These are phyloP conservation scores for Gossypium gossypioides DNA, from an alignment of 441 rosid species.

Conservation along the genomic window DNA sequence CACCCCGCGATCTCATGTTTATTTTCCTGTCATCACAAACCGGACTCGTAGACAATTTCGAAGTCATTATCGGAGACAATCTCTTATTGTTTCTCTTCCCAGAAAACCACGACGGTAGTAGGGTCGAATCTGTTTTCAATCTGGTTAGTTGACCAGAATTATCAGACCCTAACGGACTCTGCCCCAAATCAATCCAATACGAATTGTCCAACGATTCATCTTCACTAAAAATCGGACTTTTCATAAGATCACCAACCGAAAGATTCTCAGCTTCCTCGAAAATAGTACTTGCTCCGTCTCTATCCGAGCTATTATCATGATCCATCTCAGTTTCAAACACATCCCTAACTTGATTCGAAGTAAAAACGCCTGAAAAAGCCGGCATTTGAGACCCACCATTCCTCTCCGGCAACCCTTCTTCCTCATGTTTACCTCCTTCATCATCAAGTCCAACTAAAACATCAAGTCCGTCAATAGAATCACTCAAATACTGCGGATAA, in stretches of 20 bases:
- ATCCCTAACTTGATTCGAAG: slow-evolving; percentile 57
- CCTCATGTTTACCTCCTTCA: slow-evolving; percentile 21
- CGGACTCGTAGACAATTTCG: slow-evolving; percentile 26
- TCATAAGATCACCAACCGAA: slow-evolving; percentile 43
- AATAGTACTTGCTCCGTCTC: slow-evolving; percentile 51
- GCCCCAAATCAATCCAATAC: slow-evolving; percentile 44
- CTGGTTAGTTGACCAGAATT: slow-evolving; percentile 32
- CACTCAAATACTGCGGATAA: slow-evolving; percentile 52
- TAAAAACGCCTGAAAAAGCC: slow-evolving; percentile 61
- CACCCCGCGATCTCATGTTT: slow-evolving; percentile 26
- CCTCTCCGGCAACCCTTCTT: slow-evolving; percentile 25
- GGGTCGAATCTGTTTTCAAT: slow-evolving; percentile 35
- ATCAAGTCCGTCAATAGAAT: slow-evolving; percentile 57
- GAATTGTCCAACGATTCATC: slow-evolving; percentile 40
- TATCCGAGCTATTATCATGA: slow-evolving; percentile 48
- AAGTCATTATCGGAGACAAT: slow-evolving; percentile 34
- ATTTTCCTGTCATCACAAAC: slow-evolving; percentile 20
- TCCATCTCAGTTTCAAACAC: slow-evolving; percentile 56
- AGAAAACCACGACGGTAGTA: slow-evolving; percentile 28
- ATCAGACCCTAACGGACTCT: slow-evolving; percentile 52
- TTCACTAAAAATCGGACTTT: slow-evolving; percentile 41
- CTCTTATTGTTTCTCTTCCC: slow-evolving; percentile 34
- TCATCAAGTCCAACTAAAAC: slow-evolving; percentile 34
- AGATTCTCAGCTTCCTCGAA: slow-evolving; percentile 46
- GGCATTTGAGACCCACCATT: slow-evolving; percentile 43